Evolutionary conservation across 1,284 basidiomycete genomes (phyloP).

Genomic region (Meripilus lineatus): DNA sequence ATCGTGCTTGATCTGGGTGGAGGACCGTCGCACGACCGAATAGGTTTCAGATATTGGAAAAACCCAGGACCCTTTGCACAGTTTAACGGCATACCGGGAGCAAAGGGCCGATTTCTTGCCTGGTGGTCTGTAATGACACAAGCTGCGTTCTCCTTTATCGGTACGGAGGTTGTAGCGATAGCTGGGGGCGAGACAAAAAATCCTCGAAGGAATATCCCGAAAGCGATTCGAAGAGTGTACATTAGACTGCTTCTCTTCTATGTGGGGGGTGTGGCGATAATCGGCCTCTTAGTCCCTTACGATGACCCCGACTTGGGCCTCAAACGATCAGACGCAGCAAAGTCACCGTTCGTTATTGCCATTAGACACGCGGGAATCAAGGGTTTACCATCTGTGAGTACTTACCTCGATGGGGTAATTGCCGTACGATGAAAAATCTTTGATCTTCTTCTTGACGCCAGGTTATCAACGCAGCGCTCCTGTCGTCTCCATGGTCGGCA

Average conservation of each 20-base stretch:
- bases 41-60: slow-evolving; percentile 39
- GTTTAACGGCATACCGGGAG: slow-evolving; percentile 47
- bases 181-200: slow-evolving; percentile 27
- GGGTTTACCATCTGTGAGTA: slow-evolving; percentile 44
- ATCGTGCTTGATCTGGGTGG: slow-evolving; percentile 73
- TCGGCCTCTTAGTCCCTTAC: slow-evolving; percentile 76
- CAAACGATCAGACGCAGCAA: slow-evolving; percentile 53
- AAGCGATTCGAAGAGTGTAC: slow-evolving; percentile 47
- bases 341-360: slow-evolving; percentile 85
- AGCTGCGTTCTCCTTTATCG: slow-evolving; percentile 81
- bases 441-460: slow-evolving; percentile 20
- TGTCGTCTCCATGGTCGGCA: slow-evolving; percentile 85
- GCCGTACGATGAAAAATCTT: too few species aligned
- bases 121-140: slow-evolving; percentile 66
- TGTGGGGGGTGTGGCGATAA: slow-evolving; percentile 40
- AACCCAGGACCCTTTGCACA: slow-evolving; percentile 70
- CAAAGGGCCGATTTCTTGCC: slow-evolving; percentile 62
- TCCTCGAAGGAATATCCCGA: slow-evolving; percentile 32
- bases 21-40: slow-evolving; percentile 41
- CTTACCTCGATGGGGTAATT: too few species aligned
- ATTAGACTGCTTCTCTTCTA: slow-evolving; percentile 41
- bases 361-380: slow-evolving; percentile 72
- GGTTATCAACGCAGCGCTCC: slow-evolving; percentile 83
- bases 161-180: slow-evolving; percentile 80
- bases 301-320: slow-evolving; percentile 55